Evolutionary conservation across 176 grass and related monocot genomes (phyloP), one percentile per base, ranked within the genome.

Genomic region (Thalia dealbata): DNA sequence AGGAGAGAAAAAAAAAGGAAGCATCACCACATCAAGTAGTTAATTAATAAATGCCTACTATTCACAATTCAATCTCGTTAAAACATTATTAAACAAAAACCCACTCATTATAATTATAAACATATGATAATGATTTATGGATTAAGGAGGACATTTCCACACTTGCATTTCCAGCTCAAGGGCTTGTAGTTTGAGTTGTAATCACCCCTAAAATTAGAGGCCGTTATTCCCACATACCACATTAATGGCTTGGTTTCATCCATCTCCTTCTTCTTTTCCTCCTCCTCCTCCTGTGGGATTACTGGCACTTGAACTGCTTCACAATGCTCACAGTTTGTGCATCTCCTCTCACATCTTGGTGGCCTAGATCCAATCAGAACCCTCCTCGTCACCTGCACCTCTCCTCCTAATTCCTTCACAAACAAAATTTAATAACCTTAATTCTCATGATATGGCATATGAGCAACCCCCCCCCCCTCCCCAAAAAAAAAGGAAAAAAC

Each of bases 81-180:
- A 38, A 38, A 38, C 4, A 38, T 38, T 38, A 38, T 38, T 38
- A 38, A 38, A 38, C 4, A 38, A 38, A 38, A 38, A 38, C 32
- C 32, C 32, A 38, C 32, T 38, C 4, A 38, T 38, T 38, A 38
- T 38, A 38, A 38, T 38, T 38, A 38, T 38, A 38, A n/a, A n/a
- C n/a, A n/a, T n/a, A n/a, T n/a, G 32, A 38, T 38, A 38, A 38
- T 38, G 4, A 2, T 38, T 45, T 52, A 92, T 14, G 95, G 95
- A 76, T 99, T 86, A 45, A 91, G 72, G 66, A 93, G 86, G 54
- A 80, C 61, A 78, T 87, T 52, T 3, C 95, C 95, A 26, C 95
- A 99, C 79, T 82, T 91, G 83, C 95, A 93, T 75, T 92, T 92
- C 95, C 95, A 99, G 68, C 84, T 91, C 16, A 99, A 70, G 30